Evolutionary conservation across 371 early-diverging fungal genomes (phyloP).

Genomic region (Syncephalastrum monosporum): DNA sequence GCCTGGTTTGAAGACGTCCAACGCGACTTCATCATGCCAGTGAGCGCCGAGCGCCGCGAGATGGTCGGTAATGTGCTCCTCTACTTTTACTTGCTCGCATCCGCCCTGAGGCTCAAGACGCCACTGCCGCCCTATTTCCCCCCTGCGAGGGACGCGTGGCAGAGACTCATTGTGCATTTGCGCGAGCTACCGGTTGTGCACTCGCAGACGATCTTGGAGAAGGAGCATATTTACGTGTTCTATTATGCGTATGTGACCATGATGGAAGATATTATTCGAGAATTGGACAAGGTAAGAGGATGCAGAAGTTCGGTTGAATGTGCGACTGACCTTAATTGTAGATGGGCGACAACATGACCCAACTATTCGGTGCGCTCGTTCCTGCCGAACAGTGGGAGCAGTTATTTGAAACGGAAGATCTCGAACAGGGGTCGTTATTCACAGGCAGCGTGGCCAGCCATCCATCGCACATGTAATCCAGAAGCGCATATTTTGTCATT

Average conservation of each 20-base stretch:
- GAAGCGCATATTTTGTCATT: too few species aligned
- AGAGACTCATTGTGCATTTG: constrained; percentile 43
- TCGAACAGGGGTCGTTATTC: constrained; percentile 4
- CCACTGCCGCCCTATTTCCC: constrained; percentile 85
- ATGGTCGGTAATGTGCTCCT: constrained; percentile 74
- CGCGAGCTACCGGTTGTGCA: constrained; percentile 50
- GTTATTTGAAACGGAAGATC: constrained; percentile 28
- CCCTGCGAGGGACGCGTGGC: constrained; percentile 57
- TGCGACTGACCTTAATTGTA: constrained; percentile 8
- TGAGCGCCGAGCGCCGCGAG: constrained; percentile 58
- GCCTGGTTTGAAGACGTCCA: constrained; percentile 57
- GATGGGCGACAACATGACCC: constrained; percentile 43
- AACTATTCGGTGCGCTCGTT: constrained; percentile 43
- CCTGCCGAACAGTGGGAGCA: constrained; percentile 44
- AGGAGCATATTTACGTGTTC: constrained; percentile 66
- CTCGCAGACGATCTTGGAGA: constrained; percentile 44
- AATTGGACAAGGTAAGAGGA: constrained; percentile 60
- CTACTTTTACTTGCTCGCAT: constrained; percentile 78
- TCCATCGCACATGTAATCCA: too few species aligned
- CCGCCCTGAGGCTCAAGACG: constrained; percentile 75
- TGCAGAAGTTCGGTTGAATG: background rate
- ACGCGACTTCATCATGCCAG: constrained; percentile 55
- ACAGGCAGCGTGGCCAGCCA: too few species aligned
- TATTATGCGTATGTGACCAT: constrained; percentile 80
- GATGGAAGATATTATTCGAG: constrained; percentile 80